phyloP scores from a whole-genome alignment of 768 basidiomycete genomes.

The Suillus variegatus region DNA sequence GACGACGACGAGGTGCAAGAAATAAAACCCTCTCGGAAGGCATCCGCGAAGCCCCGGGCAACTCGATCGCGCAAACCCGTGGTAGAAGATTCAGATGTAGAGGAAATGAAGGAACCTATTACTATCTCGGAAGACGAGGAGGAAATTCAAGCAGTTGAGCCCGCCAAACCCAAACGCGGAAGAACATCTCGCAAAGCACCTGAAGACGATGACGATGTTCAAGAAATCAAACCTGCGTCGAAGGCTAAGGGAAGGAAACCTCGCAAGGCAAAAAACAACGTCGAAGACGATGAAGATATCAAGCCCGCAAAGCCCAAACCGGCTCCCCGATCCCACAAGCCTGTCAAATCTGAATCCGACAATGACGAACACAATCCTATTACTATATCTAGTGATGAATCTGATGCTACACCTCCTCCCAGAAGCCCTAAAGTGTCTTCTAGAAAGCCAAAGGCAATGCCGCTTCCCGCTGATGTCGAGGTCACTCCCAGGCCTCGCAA shows the following conservation, averaged over 20 bases:
- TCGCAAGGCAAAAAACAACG: not conserved
- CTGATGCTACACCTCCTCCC: not conserved
- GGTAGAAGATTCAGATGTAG: conserved; percentile 8
- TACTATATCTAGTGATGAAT: not conserved
- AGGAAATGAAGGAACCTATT: conserved; percentile 3
- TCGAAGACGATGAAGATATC: not conserved
- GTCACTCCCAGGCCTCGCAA: conserved; percentile 20
- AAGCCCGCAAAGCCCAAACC: not conserved
- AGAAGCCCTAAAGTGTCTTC: not conserved
- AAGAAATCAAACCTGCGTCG: not conserved
- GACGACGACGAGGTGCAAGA: conserved; percentile 12
- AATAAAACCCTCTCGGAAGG: conserved; percentile 11
- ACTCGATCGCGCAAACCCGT: conserved; percentile 9
- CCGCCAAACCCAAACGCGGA: conserved; percentile 1
- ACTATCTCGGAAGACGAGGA: conserved; percentile 3
- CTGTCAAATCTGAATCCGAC: not conserved
- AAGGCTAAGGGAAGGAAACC: conserved; percentile 2
- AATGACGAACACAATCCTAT: not conserved
- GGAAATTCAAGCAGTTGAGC: not conserved
- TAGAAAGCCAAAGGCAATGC: not conserved
- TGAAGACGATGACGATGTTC: not conserved
- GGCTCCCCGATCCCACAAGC: conserved; percentile 1
- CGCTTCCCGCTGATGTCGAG: not conserved
- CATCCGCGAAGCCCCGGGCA: conserved; percentile 22
- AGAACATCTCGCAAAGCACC: not conserved